phyloP scores from a whole-genome alignment of 345 rosid genomes.

The Populus deltoides region DNA sequence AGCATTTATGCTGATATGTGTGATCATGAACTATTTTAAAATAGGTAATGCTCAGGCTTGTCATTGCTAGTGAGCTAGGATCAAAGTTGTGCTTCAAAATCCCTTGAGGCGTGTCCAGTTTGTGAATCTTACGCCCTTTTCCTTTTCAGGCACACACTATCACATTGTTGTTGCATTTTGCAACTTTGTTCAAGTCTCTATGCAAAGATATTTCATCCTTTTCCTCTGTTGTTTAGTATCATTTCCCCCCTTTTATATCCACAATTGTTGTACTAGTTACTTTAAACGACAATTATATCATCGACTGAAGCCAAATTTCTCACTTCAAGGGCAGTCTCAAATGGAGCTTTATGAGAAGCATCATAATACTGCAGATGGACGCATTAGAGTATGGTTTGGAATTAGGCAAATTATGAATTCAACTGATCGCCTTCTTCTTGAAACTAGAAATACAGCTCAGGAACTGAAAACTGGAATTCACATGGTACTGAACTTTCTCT shows the following conservation, averaged over 20 bases:
- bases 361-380: conserved; percentile 63
- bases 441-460: conserved; percentile 53
- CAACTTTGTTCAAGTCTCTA: background rate
- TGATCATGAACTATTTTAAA: too few species aligned
- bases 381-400: conserved; percentile 66
- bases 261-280: too few species aligned
- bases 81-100: too few species aligned
- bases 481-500: conserved; percentile 43
- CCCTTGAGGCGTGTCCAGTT: background rate
- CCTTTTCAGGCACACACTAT: background rate
- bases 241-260: too few species aligned
- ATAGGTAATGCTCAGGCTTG: too few species aligned
- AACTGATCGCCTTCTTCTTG: conserved; percentile 51
- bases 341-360: conserved; percentile 56
- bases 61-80: too few species aligned
- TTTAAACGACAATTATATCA: background rate
- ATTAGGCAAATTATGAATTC: conserved; percentile 67
- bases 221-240: too few species aligned
- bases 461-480: conserved; percentile 68
- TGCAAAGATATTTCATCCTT: too few species aligned
- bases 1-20: background rate
- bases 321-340: conserved; percentile 49
- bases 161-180: background rate
- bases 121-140: background rate
- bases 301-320: conserved; percentile 13